Evolutionary conservation across 1,284 basidiomycete genomes (phyloP), one percentile per base, ranked within the genome.

Genomic region (Cryptococcus deneoformans): DNA sequence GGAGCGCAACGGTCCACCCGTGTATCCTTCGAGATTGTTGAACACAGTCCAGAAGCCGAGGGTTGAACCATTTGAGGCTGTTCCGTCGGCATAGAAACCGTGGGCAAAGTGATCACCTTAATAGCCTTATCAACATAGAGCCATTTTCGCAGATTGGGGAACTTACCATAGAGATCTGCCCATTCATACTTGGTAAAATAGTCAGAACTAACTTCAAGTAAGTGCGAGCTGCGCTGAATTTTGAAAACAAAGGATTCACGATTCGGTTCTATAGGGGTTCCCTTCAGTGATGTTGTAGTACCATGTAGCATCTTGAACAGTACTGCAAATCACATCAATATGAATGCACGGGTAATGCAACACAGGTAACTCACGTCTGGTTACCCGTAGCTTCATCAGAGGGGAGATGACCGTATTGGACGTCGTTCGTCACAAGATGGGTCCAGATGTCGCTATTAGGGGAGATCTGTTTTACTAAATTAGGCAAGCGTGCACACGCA

Each of bases 271-370:
- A 45, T 45, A 24, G 8, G 61, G 54, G 38, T 55, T 55, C 52
- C 52, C 37, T 14, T 42, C 36, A 12, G 56, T 52, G 46, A 62
- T 58, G 20, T 57, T 62, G 16, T 65, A 56, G 52, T 72, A 70
- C 71, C 71, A 73, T 8, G 72, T 73, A 6, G 72, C 65, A 55
- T 73, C 72, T 53, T 73, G 72, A 2, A 70, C 71, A 5, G 63
- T 36, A 8, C 58, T 67, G 11, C 47, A 53, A 10, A 54, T 12
- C 20, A 59, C 56, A 46, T 56, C 45, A 35, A 43, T 55, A 9
- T 51, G 12, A 50, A 20, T 20, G 10, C n/a, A 5, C 24, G 16
- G 12, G 11, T 16, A 39, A 29, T 9, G 46, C 6, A 47, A 35
- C 14, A 24, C 16, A 20, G 8, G 44, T 7, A 6, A 53, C 42